Percentiles rank a stretch among this genome's conserved stretches.
These are phyloP conservation scores for Myxozyma sirexii DNA, from an alignment of 805 yeast species.

Conservation along the genomic window DNA sequence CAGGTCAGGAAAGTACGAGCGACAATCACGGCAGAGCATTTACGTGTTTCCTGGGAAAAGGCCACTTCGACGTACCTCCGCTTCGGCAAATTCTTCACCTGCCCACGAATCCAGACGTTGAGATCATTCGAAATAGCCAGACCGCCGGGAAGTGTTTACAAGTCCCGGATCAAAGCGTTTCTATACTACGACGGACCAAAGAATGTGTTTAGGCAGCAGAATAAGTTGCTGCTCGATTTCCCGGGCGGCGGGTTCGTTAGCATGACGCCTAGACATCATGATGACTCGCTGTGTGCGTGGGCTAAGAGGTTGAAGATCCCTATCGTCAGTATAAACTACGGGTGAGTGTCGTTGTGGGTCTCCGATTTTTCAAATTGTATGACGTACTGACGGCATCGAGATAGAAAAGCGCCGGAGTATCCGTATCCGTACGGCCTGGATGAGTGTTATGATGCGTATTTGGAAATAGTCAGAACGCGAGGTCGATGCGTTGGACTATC, in stretches of 20 bases:
- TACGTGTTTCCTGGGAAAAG: slow-evolving; percentile 41
- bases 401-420: slow-evolving; percentile 38
- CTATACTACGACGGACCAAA: slow-evolving; percentile 39
- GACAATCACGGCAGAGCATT: slow-evolving; percentile 36
- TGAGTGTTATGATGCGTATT: slow-evolving; percentile 39
- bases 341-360: too few relatives aligned
- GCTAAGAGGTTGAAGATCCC: slow-evolving; percentile 34
- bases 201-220: slow-evolving; percentile 32
- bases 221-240: slow-evolving; percentile 33
- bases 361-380: too few relatives aligned
- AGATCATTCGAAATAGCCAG: slow-evolving; percentile 33
- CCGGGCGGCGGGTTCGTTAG: slow-evolving; percentile 42
- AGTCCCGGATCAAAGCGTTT: slow-evolving; percentile 29
- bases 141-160: slow-evolving; percentile 35
- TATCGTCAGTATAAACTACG: slow-evolving; percentile 35
- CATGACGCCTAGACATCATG: slow-evolving; percentile 37
- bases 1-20: slow-evolving; percentile 35
- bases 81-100: slow-evolving; percentile 20
- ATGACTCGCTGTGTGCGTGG: slow-evolving; percentile 37
- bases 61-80: slow-evolving; percentile 36
- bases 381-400: too few relatives aligned
- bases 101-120: slow-evolving; percentile 33
- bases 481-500: slow-evolving; percentile 38
- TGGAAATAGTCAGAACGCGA: slow-evolving; percentile 33
- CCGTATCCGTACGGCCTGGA: slow-evolving; percentile 39